phyloP scores from a whole-genome alignment of 768 basidiomycete species.

The Leucosporidium yakuticum region DNA sequence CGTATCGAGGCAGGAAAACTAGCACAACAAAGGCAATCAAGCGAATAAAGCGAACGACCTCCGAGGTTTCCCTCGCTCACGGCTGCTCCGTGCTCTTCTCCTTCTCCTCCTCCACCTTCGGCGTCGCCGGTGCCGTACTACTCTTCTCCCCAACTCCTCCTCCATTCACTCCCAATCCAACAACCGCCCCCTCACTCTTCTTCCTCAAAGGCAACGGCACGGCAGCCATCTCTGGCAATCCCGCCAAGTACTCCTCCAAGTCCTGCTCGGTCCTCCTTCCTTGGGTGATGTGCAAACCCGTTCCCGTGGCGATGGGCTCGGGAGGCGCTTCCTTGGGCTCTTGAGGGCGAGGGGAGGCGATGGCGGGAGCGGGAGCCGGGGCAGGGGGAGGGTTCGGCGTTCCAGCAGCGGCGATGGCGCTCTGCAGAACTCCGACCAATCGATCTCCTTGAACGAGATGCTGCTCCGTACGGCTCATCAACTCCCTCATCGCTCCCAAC shows the following conservation, averaged over 20 bases:
- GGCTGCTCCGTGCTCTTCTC: too few species aligned
- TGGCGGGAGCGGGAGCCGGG: background rate
- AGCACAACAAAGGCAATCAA: too few species aligned
- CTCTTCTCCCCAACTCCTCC: too few species aligned
- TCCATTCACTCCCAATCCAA: too few species aligned
- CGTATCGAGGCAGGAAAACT: too few species aligned
- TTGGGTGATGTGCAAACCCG: background rate
- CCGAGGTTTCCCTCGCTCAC: too few species aligned
- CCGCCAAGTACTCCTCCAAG: constrained; percentile 22
- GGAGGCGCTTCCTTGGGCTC: background rate
- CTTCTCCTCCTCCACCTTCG: too few species aligned
- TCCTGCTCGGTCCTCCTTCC: constrained; percentile 15
- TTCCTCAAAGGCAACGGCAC: constrained; percentile 20
- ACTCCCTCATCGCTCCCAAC: background rate
- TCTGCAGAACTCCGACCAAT: background rate
- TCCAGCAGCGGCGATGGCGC: background rate
- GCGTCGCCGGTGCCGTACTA: too few species aligned
- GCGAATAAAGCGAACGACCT: too few species aligned
- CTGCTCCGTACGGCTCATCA: background rate
- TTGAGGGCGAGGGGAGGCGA: background rate
- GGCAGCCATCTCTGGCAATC: constrained; percentile 13
- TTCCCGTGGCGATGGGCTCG: background rate
- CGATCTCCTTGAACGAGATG: background rate
- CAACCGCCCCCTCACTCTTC: too few species aligned
- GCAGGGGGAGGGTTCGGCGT: background rate